Conservation (phyloP, 352 stramenopile genomes). For the Globisporangium orthogonon region DNA sequence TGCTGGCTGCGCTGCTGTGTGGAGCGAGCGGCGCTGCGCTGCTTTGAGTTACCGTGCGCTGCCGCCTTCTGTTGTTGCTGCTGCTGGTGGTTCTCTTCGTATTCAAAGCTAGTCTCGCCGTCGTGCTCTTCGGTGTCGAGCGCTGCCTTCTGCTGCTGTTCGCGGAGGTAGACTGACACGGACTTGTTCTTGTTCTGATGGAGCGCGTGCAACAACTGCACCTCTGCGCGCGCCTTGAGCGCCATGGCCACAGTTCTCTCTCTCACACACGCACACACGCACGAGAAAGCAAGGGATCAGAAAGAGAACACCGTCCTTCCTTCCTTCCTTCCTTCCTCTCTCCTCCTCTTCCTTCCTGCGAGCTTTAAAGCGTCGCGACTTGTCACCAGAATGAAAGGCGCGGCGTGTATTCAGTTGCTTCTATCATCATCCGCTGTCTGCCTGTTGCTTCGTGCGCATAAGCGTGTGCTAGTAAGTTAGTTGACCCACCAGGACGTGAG, state of each 20-base stretch:
- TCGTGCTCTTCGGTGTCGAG: conserved; percentile 12
- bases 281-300: background rate
- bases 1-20: conserved; percentile 4
- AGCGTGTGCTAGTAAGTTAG: background rate
- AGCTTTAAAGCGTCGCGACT: too few relatives aligned
- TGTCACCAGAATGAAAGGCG: background rate
- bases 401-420: background rate
- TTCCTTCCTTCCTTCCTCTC: too few relatives aligned
- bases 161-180: conserved; percentile 31
- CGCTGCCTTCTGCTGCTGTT: conserved; percentile 33
- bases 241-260: conserved; percentile 10
- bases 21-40: too few relatives aligned
- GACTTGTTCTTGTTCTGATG: conserved; percentile 35
- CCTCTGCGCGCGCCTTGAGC: conserved; percentile 43
- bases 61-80: too few relatives aligned
- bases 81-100: background rate
- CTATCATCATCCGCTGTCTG: conserved; percentile 1
- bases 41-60: conserved; percentile 7
- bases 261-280: background rate
- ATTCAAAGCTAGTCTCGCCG: background rate
- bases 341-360: too few relatives aligned
- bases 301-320: background rate
- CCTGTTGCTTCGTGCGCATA: too few relatives aligned
- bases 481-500: conserved; percentile 81
- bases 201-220: conserved; percentile 40